phyloP scores from a whole-genome alignment of 2,329 filamentous ascomycete species.

The Thelonectria blattea region DNA sequence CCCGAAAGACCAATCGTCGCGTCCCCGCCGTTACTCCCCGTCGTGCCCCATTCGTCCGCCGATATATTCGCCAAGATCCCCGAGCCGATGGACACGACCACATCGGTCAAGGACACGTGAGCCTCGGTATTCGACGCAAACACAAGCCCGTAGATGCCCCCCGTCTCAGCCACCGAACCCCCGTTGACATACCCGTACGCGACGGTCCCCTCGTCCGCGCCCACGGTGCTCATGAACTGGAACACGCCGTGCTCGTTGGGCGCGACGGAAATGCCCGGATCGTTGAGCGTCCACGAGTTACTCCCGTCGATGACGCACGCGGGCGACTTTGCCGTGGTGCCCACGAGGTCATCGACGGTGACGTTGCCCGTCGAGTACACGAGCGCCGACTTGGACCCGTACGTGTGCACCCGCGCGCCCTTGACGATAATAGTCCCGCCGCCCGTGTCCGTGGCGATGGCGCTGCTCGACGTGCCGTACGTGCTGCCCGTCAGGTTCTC shows the following conservation, averaged over 20 bases:
- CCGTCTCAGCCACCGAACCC: constrained; percentile 8
- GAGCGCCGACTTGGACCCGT: constrained; percentile 11
- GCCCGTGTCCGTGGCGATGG: constrained; percentile 11
- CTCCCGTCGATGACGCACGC: constrained; percentile 15
- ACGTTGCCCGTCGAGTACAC: constrained; percentile 13
- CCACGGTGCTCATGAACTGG: constrained; percentile 17
- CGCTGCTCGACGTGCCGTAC: constrained; percentile 12
- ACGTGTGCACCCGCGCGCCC: constrained; percentile 1
- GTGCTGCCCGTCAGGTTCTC: constrained; percentile 13
- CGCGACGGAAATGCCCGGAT: constrained; percentile 3
- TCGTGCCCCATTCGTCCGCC: constrained; percentile 13
- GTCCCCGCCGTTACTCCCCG: constrained; percentile 13
- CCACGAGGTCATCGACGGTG: constrained; percentile 7
- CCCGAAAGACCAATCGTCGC: constrained; percentile 4
- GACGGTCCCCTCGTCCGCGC: not conserved
- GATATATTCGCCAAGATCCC: constrained; percentile 16
- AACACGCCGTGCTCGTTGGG: constrained; percentile 13
- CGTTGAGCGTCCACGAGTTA: constrained; percentile 15
- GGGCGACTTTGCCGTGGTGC: constrained; percentile 1
- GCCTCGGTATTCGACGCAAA: constrained; percentile 10
- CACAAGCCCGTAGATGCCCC: constrained; percentile 7
- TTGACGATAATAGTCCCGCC: constrained; percentile 11
- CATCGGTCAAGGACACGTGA: constrained; percentile 12
- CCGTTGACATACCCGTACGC: constrained; percentile 14
- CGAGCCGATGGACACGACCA: constrained; percentile 6